Evolutionary conservation across 768 basidiomycete genomes (phyloP).

Genomic region (Tulasnella sp.): DNA sequence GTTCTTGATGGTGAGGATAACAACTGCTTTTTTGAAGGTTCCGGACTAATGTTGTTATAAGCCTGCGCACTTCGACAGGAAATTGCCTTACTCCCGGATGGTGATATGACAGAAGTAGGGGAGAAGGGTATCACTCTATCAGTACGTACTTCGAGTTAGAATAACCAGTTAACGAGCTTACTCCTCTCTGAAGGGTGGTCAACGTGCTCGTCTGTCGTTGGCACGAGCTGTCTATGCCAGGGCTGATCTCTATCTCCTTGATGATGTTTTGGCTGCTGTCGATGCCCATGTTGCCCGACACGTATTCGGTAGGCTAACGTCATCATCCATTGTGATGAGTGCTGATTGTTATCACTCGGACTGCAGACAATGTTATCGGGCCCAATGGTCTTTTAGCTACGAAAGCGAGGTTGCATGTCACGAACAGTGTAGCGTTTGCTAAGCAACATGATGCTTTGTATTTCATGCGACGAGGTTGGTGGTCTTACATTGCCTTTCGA

Average conservation of each 20-base stretch:
- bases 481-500: neutral
- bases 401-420: conserved; percentile 77
- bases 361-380: conserved; percentile 68
- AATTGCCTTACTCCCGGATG: conserved; percentile 61
- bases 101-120: conserved; percentile 75
- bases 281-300: conserved; percentile 83
- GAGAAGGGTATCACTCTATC: conserved; percentile 61
- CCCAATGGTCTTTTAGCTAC: conserved; percentile 67
- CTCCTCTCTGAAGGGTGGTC: conserved; percentile 52
- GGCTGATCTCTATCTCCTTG: conserved; percentile 82
- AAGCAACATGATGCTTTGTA: conserved; percentile 59
- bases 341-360: conserved; percentile 10
- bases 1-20: conserved; percentile 57
- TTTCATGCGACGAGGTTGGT: conserved; percentile 58
- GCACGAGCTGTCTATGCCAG: conserved; percentile 41
- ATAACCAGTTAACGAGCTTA: conserved; percentile 30
- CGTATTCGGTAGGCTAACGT: conserved; percentile 47
- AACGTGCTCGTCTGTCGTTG: conserved; percentile 68
- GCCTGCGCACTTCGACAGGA: conserved; percentile 83
- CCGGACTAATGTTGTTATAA: conserved; percentile 16
- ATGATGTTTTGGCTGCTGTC: conserved; percentile 73
- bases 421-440: conserved; percentile 77
- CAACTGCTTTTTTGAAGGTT: conserved; percentile 1
- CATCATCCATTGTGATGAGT: neutral
- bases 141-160: conserved; percentile 28